Evolutionary conservation across 331 rosid genomes (phyloP).

Genomic region (Malus hybrid): DNA sequence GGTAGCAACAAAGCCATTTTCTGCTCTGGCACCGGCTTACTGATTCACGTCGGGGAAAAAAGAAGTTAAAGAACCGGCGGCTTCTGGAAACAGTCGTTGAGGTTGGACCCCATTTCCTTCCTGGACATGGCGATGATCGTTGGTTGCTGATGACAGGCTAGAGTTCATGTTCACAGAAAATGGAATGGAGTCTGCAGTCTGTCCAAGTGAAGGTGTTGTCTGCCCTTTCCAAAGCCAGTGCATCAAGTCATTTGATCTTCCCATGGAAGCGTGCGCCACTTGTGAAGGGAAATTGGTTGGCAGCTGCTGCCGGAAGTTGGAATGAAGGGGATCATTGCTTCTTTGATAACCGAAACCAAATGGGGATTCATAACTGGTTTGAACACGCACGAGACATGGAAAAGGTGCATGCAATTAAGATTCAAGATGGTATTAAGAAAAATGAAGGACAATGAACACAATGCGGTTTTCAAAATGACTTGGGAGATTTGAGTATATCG

Average conservation of each 20-base stretch:
- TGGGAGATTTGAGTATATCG: background rate
- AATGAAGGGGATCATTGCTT: background rate
- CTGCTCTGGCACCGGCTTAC: background rate
- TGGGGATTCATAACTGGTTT: background rate
- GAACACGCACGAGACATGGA: background rate
- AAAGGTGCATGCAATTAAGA: background rate
- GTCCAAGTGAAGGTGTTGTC: background rate
- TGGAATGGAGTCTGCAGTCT: background rate
- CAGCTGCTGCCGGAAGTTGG: background rate
- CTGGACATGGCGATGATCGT: background rate
- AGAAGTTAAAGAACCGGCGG: background rate
- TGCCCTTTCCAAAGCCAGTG: no score
- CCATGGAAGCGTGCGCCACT: background rate
- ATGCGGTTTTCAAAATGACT: background rate
- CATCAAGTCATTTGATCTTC: background rate
- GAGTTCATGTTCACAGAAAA: background rate
- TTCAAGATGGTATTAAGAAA: background rate
- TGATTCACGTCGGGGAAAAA: background rate
- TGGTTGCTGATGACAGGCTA: background rate
- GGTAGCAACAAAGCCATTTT: background rate
- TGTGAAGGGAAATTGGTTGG: background rate
- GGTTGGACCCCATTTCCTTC: background rate
- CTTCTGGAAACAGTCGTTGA: background rate
- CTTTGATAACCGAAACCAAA: background rate
- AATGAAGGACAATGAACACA: background rate